Evolutionary conservation across 1,284 basidiomycete genomes (phyloP), one percentile per base, ranked within the genome.

Genomic region (Rhodotorula sp.): DNA sequence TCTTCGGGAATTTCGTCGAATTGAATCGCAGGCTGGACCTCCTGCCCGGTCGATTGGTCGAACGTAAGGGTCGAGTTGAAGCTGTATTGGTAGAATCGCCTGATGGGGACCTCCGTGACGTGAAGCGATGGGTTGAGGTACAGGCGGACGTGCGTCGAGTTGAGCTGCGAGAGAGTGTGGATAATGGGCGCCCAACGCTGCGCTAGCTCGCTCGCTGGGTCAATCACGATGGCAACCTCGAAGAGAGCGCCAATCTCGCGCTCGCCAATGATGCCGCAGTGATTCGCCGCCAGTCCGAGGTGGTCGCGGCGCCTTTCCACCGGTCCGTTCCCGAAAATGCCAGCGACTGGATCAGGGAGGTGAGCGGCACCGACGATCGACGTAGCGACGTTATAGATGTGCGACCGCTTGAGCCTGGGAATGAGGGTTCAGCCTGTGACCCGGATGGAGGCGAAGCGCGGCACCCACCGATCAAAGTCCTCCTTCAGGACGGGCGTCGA

Each of bases 51-150:
- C 8, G 15, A 79, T 22, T 86, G 81, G 73, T 91, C 87, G 77
- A 94, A 98, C 0, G 79, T 68, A 9, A 90, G 81, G 9, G 81
- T 79, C 19, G 87, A 82, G 2, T 84, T 81, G 3, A 94, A 81
- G 59, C 87, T 88, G 77, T 89, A 92, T 6, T 91, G 89, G 79
- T 96, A 97, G 82, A 97, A 99, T n/a, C 90, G 86, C 80, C 95
- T 96, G 53, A 98, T 81, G 1, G 94, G 93, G 55, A 97, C 82
- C 81, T 96, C 91, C 9, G 77, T 78, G 11, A 82, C 77, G 62
- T 86, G 84, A 32, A 81, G 81, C 1, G 84, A 80, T 2, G 93
- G 92, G 77, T 92, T 90, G 24, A 95, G 79, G 77, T 90, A 86
- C 36, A 96, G 82, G 67, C 90, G 86, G 19, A 92, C 82, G 74